Evolutionary conservation across 805 yeast genomes (phyloP), one percentile per base, ranked within the genome.

Genomic region (Ogataea siamensis): DNA sequence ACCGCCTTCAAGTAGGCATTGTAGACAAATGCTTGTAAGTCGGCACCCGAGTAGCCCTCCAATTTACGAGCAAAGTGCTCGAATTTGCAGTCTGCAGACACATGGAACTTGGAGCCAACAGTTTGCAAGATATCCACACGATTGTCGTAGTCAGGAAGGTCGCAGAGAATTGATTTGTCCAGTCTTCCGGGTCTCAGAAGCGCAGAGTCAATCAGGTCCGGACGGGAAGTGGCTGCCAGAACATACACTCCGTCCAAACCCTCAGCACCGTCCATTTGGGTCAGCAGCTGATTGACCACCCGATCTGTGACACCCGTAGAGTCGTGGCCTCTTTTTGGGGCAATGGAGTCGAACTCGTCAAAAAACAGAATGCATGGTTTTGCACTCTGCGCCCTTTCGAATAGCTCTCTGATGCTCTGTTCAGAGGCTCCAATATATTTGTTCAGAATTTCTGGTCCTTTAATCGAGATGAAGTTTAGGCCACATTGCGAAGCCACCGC

Each of bases 241-340:
- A 93, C 96, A 57, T 93, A 91, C 2, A 93, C 98, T 3, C 98
- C 97, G 53, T 89, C 97, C 19, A 89, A 68, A 0, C 98, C 97
- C 60, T 93, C 98, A 1, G 98, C 98, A 66, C 99, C 99, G 62
- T 93, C 99, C 96, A 93, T 89, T 58, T 93, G 97, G 0, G 99
- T 93, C 53, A 93, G 73, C 78, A 93, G 76, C 58, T 93, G 99
- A 63, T 93, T 93, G 17, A 93, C 99, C 27, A 93, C 96, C 51
- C 99, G 74, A 59, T 93, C 99, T 3, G 98, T 93, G 4, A 93
- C 98, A 40, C 98, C 98, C 0, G 98, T 89, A 1, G 95, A 86
- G 58, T 91, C 99, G 54, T 89, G 97, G 2, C 98, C 98, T 71
- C 98, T 81, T 58, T 89, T 89, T 1, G 98, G 98, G 0, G 98